phyloP scores from a whole-genome alignment of 768 basidiomycete species.

The Mycena galopus region DNA sequence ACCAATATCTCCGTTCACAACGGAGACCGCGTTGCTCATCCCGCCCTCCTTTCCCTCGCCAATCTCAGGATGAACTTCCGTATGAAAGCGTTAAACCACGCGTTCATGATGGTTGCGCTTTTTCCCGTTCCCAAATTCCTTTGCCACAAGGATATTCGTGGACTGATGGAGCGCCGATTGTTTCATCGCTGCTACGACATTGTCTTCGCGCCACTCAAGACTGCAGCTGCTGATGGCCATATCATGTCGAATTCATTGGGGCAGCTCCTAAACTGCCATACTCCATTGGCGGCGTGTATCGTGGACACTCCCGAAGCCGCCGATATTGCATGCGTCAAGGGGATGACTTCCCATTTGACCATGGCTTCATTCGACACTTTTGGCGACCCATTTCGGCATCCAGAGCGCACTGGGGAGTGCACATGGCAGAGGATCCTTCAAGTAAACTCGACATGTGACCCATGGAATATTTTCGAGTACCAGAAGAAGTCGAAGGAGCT shows the following conservation, averaged over 20 bases:
- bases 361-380: conserved; percentile 29
- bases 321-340: conserved; percentile 28
- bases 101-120: conserved; percentile 32
- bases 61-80: conserved; percentile 33
- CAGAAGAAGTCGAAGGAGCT: background rate
- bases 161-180: conserved; percentile 42
- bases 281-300: conserved; percentile 34
- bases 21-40: conserved; percentile 36
- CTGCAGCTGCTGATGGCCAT: conserved; percentile 21
- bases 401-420: too few relatives aligned
- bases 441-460: too few relatives aligned
- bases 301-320: too few relatives aligned
- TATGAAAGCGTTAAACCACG: conserved; percentile 33
- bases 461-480: background rate
- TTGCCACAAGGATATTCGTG: conserved; percentile 19
- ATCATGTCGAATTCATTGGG: conserved; percentile 23
- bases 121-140: conserved; percentile 37
- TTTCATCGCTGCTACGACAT: conserved; percentile 35
- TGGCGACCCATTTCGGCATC: conserved; percentile 14
- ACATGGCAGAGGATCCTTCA: background rate
- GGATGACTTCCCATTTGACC: conserved; percentile 30
- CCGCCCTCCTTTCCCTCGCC: conserved; percentile 25
- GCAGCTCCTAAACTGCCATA: conserved; percentile 13
- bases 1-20: conserved; percentile 39
- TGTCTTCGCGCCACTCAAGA: conserved; percentile 32